Evolutionary conservation across 2,329 filamentous ascomycete genomes (phyloP), one percentile per base, ranked within the genome.

Genomic region (Daldinia eschscholtzii): DNA sequence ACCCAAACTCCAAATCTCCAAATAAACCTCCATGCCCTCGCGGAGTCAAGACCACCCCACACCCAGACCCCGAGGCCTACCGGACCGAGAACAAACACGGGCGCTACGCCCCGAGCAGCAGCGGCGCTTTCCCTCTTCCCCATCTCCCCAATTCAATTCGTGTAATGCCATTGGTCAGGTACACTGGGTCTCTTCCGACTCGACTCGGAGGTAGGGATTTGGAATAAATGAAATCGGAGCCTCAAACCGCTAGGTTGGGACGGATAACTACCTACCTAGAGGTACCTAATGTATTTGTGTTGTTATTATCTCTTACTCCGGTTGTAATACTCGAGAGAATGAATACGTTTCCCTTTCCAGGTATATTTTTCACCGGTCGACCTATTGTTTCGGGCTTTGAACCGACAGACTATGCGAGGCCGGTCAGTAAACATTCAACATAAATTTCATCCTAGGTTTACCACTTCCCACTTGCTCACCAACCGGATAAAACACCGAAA

Each of bases 81-180:
- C 57, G 57, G 57, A 23, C 20, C 15, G 1, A 48, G 3, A 26
- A 20, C 44, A 26, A 26, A 26, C 33, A 13, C 35, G 35, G 35
- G 10, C 12, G 2, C 12, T 15, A 39, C 35, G 13, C 44, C 12
- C 44, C 44, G 44, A 48, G 23, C 12, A 48, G 44, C 18, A 26
- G 23, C 44, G 44, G 23, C 20, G 42, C 23, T 15, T 2, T 35
- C 33, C 10, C 33, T 35, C 6, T 10, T 35, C 5, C 33, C 6
- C 33, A 7, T 7, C 33, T 10, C 37, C 30, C 37, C 26, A 7
- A 57, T 9, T n/a, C 20, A 60, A 59, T 20, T 57, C 35, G 61
- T 76, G 71, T 74, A 68, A 68, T 71, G 30, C 75, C 70, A 80
- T 80, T 79, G 77, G 77, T 26, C 66, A 50, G 59, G 23, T 13